Conservation (phyloP, 257 asterid species). For the Nicotiana obtusifolia region DNA sequence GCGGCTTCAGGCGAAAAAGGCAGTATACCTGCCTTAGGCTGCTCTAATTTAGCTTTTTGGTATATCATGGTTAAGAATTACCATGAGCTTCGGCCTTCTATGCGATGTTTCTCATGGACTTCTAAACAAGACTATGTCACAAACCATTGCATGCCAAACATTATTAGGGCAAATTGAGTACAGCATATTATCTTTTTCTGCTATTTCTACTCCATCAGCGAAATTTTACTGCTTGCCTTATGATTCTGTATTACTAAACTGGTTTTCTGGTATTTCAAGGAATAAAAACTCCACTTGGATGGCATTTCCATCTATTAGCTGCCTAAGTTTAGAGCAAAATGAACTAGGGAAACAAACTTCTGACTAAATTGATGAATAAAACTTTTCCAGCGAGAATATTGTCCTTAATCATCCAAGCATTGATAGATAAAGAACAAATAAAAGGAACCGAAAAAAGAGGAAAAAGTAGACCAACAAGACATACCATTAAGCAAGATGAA, state of each 20-base stretch:
- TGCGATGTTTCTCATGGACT: neutral
- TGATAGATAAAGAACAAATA: neutral
- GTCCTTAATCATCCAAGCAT: neutral
- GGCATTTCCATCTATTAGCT: neutral
- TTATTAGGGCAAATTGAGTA: neutral
- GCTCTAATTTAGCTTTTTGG: neutral
- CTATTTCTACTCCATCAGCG: neutral
- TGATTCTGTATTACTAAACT: neutral
- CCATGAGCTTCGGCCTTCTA: neutral
- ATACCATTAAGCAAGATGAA: conserved; percentile 44
- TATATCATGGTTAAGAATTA: neutral
- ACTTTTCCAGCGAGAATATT: neutral
- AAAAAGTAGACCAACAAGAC: neutral
- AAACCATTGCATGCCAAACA: neutral
- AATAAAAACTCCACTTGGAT: neutral
- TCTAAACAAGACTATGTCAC: neutral
- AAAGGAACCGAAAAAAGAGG: neutral
- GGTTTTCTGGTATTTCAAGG: neutral
- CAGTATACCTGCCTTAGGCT: neutral
- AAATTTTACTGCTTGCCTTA: neutral
- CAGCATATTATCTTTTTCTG: neutral
- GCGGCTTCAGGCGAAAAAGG: neutral
- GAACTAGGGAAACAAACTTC: neutral
- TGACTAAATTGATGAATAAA: neutral
- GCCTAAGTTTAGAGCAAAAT: neutral